A percentile compares a stretch with the other conserved stretches of the same genome.
phyloP scores from a whole-genome alignment of 2,329 filamentous ascomycete species.

The Aspergillus novofumigatus region DNA sequence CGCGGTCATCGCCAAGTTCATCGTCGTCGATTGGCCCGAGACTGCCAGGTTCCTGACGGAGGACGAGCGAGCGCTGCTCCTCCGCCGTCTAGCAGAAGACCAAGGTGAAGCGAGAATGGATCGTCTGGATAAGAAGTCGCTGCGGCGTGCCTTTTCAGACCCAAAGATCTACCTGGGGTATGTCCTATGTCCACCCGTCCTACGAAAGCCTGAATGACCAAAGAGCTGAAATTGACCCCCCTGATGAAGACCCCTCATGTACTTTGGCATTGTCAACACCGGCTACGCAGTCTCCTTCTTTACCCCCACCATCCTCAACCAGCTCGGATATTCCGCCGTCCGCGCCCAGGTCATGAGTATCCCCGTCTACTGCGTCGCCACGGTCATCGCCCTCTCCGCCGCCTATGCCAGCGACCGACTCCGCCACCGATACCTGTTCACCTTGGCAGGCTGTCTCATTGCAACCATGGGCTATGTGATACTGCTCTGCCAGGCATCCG shows the following conservation, averaged over 20 bases:
- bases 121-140: slow-evolving; percentile 47
- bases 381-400: slow-evolving; percentile 52
- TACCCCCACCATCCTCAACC: slow-evolving; percentile 41
- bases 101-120: slow-evolving; percentile 49
- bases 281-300: slow-evolving; percentile 44
- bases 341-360: slow-evolving; percentile 48
- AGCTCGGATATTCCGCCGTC: slow-evolving; percentile 54
- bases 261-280: slow-evolving; percentile 57
- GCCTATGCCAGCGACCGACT: slow-evolving; percentile 50
- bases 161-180: slow-evolving; percentile 36
- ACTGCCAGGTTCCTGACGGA: slow-evolving; percentile 44
- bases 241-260: slow-evolving; percentile 52
- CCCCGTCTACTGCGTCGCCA: slow-evolving; percentile 60
- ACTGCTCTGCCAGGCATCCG: slow-evolving; percentile 46
- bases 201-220: not conserved
- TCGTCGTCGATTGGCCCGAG: slow-evolving; percentile 44
- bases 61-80: slow-evolving; percentile 43
- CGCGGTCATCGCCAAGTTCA: slow-evolving; percentile 49
- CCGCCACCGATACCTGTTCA: slow-evolving; percentile 52
- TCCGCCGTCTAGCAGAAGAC: slow-evolving; percentile 41
- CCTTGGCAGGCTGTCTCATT: slow-evolving; percentile 47
- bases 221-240: slow-evolving; percentile 9
- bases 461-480: slow-evolving; percentile 54
- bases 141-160: slow-evolving; percentile 45
- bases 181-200: slow-evolving; percentile 19